Base-by-base conservation (phyloP, 2,329 filamentous ascomycete species). In the Fusarium zealandicum region DNA sequence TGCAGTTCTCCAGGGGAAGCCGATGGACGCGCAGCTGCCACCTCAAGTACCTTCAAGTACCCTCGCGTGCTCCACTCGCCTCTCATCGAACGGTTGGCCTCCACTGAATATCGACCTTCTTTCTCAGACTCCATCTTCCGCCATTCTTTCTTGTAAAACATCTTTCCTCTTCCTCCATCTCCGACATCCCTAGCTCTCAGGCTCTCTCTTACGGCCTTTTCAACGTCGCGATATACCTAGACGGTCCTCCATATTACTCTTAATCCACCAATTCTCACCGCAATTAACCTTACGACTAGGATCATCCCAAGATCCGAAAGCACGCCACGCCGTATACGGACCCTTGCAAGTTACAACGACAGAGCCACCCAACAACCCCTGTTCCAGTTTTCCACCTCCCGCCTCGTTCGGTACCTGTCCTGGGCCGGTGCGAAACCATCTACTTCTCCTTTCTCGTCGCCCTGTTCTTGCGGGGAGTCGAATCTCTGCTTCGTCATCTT, bases 391-490 rank as follows among this genome's bases (percentile, higher is more conserved):
- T 65, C 60, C 55, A 53, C 49, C 53, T 67, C 49, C 55, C 52
- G 54, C 59, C 51, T 50, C 31, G 35, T 41, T 13, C 22, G 37
- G 41, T 39, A 55, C 46, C 42, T 47, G 49, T 56, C 54, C 59
- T 31, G 38, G 56, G 45, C 49, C 52, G 49, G 54, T 58, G 56
- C 36, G 47, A 54, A 47, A 57, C 22, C 22, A 40, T 64, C 52
- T 54, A 55, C 46, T 31, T 67, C 60, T 64, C 54, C 59, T 67
- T 64, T 67, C 63, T 59, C 50, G 52, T 64, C 60, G 55, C 46
- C 61, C 45, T 63, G 53, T 65, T 64, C 63, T 59, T 68, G 65
- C 57, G 65, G 65, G 65, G 65, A 67, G 59, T 60, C 53, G 59
- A 57, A 58, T 59, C 61, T 68, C 52, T 52, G 51, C 59, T 64